phyloP scores from a whole-genome alignment of 805 yeast species.

The Cyberlindnera euphorbiiphila region DNA sequence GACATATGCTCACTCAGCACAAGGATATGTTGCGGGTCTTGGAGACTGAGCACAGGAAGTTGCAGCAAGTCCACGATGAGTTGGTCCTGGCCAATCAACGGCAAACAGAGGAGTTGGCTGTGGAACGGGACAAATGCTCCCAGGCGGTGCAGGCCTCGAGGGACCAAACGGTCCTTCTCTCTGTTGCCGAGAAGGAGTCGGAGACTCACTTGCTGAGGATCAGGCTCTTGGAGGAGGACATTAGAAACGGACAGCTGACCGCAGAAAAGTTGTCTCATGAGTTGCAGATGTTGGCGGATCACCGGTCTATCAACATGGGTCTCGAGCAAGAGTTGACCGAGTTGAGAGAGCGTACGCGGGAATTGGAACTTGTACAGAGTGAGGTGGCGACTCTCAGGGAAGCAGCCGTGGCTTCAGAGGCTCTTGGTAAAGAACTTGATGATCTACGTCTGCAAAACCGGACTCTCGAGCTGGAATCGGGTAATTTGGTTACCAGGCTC shows the following conservation, averaged over 20 bases:
- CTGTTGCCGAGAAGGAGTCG: slow-evolving; percentile 2
- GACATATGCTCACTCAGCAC: neutral
- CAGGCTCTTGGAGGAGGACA: neutral
- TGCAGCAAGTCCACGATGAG: slow-evolving; percentile 2
- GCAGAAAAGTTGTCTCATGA: neutral
- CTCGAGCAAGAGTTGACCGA: neutral
- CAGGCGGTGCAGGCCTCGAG: slow-evolving; percentile 3
- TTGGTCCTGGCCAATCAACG: slow-evolving; percentile 6
- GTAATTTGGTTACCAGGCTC: neutral
- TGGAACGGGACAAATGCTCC: slow-evolving; percentile 1
- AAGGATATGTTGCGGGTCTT: slow-evolving; percentile 10
- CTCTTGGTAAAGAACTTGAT: neutral
- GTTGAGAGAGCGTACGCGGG: neutral
- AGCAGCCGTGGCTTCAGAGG: neutral
- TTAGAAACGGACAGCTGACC: neutral
- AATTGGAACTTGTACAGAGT: neutral
- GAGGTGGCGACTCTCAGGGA: slow-evolving; percentile 1
- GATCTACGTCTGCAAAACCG: neutral
- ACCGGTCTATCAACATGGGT: neutral
- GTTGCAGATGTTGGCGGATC: neutral
- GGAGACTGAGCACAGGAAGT: slow-evolving; percentile 9
- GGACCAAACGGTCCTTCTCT: slow-evolving; percentile 7
- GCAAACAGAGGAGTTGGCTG: slow-evolving; percentile 3
- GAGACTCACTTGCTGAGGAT: neutral
- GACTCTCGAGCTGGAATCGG: neutral